Conservation (phyloP, 1,284 basidiomycete species). For the Apiotrichum laibachii region DNA sequence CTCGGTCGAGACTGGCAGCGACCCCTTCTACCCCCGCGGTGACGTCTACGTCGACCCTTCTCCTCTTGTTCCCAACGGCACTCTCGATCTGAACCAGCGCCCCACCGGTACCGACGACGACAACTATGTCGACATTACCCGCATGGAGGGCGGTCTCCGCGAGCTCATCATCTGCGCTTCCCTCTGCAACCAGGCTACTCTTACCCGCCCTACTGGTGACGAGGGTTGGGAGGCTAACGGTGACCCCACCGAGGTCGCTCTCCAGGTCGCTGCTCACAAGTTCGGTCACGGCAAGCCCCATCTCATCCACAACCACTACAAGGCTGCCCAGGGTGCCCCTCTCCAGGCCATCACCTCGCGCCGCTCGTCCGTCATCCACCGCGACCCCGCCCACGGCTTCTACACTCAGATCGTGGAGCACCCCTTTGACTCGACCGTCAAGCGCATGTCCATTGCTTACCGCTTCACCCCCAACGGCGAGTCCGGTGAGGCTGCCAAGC, state of each 20-base stretch:
- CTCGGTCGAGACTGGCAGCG: conserved; percentile 48
- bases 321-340: conserved; percentile 8
- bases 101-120: conserved; percentile 20
- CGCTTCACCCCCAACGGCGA: conserved; percentile 25
- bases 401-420: conserved; percentile 54
- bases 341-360: conserved; percentile 11
- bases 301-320: conserved; percentile 34
- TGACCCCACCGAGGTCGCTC: conserved; percentile 66
- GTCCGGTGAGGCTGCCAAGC: background rate
- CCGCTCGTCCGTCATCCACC: conserved; percentile 12
- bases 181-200: conserved; percentile 56
- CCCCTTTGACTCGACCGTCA: conserved; percentile 64
- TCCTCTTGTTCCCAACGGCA: conserved; percentile 19
- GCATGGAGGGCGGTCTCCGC: conserved; percentile 39
- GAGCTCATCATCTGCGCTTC: conserved; percentile 52
- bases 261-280: conserved; percentile 64
- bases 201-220: conserved; percentile 43
- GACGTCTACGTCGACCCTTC: conserved; percentile 32
- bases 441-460: conserved; percentile 62
- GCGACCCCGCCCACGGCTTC: conserved; percentile 29
- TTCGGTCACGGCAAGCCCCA: conserved; percentile 51
- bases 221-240: conserved; percentile 65
- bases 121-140: conserved; percentile 34
- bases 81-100: conserved; percentile 27
- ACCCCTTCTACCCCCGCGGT: conserved; percentile 54